Evolutionary conservation across 805 yeast genomes (phyloP).

Genomic region (Starmerella powellii): DNA sequence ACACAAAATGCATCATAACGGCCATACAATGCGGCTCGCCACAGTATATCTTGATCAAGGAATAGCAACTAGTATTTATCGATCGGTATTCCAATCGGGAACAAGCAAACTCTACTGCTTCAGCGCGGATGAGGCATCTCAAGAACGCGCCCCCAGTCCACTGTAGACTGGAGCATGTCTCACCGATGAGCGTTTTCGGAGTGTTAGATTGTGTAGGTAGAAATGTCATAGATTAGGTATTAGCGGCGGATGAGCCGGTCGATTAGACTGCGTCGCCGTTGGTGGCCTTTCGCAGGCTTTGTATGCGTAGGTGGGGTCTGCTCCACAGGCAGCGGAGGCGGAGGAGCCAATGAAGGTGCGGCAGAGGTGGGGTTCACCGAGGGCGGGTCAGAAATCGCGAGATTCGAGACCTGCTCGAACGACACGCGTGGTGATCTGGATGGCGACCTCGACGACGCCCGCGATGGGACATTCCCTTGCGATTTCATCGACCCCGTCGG

Average conservation of each 20-base stretch:
- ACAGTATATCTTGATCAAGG: no score
- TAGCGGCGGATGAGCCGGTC: slow-evolving; percentile 16
- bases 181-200: no score
- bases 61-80: no score
- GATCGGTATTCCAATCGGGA: no score
- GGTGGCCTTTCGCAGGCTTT: slow-evolving; percentile 10
- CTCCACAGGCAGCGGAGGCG: neutral
- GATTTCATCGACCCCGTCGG: neutral
- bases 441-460: slow-evolving; percentile 1
- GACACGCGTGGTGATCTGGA: slow-evolving; percentile 2
- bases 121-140: no score
- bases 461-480: neutral
- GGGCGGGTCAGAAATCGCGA: slow-evolving; percentile 16
- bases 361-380: neutral
- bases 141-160: no score
- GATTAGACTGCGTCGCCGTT: slow-evolving; percentile 19
- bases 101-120: no score
- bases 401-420: slow-evolving; percentile 17
- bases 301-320: neutral
- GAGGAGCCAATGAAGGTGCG: neutral
- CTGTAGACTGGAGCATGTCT: no score
- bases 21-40: no score
- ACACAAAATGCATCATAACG: no score
- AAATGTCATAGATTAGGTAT: neutral
- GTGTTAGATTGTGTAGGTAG: neutral